phyloP scores from a whole-genome alignment of 2,329 filamentous ascomycete species.

The Aureobasidium subglaciale region DNA sequence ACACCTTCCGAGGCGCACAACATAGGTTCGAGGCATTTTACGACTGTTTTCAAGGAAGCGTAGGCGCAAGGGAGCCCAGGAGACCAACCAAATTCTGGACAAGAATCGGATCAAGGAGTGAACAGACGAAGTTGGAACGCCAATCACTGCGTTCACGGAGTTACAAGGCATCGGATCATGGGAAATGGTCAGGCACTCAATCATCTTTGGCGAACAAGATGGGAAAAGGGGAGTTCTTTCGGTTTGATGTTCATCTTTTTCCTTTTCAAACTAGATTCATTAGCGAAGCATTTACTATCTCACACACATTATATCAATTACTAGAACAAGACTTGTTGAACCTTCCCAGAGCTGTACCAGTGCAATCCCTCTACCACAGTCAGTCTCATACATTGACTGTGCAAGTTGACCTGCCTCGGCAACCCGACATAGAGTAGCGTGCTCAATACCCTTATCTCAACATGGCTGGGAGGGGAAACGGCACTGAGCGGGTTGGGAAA shows the following conservation, averaged over 20 bases:
- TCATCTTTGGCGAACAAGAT: neutral
- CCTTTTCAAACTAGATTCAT: constrained; percentile 1
- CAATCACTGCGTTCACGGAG: neutral
- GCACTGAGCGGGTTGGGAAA: neutral
- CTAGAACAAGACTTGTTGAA: neutral
- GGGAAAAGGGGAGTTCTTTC: neutral
- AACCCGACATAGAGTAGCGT: too few relatives aligned
- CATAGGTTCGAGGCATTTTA: neutral
- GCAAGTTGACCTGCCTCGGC: neutral
- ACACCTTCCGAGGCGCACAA: neutral
- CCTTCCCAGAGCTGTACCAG: too few relatives aligned
- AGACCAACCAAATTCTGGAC: neutral
- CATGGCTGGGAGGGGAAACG: neutral
- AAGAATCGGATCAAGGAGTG: neutral
- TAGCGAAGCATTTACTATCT: constrained; percentile 5
- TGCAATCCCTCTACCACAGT: neutral
- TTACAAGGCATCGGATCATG: constrained; percentile 2
- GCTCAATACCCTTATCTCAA: neutral
- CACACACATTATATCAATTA: neutral
- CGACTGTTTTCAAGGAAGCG: constrained; percentile 1
- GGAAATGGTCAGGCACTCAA: neutral
- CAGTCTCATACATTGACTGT: neutral
- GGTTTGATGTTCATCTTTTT: neutral
- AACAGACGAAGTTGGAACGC: neutral
- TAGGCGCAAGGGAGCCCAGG: constrained; percentile 3